Percentiles rank a stretch among this genome's conserved stretches.
phyloP scores from a whole-genome alignment of 768 basidiomycete species.

The Plicaturopsis crispa region DNA sequence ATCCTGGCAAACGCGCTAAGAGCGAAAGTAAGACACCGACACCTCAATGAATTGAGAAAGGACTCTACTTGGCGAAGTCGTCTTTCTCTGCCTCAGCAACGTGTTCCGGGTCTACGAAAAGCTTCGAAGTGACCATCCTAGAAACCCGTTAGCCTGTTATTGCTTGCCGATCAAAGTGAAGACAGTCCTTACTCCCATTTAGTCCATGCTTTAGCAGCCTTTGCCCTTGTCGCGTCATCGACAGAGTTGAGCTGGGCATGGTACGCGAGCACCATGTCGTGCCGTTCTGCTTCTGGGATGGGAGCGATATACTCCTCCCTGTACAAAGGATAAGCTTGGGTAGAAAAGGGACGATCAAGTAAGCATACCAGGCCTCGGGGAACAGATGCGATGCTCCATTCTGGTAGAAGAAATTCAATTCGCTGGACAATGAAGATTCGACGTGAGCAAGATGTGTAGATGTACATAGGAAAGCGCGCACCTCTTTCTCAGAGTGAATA shows the following conservation, averaged over 20 bases:
- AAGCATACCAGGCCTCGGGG: constrained; percentile 75
- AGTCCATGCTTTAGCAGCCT: constrained; percentile 79
- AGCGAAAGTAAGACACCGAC: constrained; percentile 3
- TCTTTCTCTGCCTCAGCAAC: constrained; percentile 65
- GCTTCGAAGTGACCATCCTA: constrained; percentile 79
- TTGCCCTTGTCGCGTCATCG: constrained; percentile 56
- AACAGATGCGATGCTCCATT: constrained; percentile 76
- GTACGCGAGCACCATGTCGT: constrained; percentile 79
- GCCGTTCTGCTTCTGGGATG: constrained; percentile 75
- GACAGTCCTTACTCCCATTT: constrained; percentile 74
- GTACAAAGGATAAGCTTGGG: constrained; percentile 1
- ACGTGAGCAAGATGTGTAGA: background rate
- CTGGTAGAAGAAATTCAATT: constrained; percentile 91
- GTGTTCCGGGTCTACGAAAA: constrained; percentile 61
- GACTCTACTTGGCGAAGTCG: constrained; percentile 64
- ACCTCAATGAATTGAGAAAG: constrained; percentile 4
- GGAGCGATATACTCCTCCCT: constrained; percentile 82
- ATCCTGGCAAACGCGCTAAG: constrained; percentile 78
- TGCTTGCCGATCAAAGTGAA: too few species aligned
- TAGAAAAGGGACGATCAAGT: background rate
- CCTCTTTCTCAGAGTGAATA: constrained; percentile 83
- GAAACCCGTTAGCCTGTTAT: background rate
- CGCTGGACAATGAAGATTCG: constrained; percentile 27
- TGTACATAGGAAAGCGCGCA: constrained; percentile 16
- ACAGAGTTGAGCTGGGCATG: constrained; percentile 68